Percentiles rank a stretch among this genome's conserved stretches.
phyloP scores from a whole-genome alignment of 1,284 basidiomycete species.

The Boletus semigastroideus region DNA sequence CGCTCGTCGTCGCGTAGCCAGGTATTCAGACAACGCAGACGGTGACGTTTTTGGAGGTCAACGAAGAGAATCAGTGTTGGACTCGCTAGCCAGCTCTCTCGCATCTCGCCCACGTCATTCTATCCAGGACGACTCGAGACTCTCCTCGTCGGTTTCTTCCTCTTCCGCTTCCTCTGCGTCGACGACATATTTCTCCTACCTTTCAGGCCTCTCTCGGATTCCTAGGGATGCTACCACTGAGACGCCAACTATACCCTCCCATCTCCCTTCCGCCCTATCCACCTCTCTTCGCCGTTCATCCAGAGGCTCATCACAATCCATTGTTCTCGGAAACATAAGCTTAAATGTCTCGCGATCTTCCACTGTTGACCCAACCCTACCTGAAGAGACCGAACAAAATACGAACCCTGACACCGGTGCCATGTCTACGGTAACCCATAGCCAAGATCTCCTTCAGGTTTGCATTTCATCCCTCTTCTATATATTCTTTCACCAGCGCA shows the following conservation, averaged over 20 bases:
- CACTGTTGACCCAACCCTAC: constrained; percentile 14
- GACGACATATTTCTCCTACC: constrained; percentile 16
- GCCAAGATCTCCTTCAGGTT: constrained; percentile 34
- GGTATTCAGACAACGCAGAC: constrained; percentile 12
- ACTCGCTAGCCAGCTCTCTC: constrained; percentile 23
- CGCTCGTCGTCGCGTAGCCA: constrained; percentile 23
- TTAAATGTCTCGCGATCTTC: constrained; percentile 28
- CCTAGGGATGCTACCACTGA: constrained; percentile 12
- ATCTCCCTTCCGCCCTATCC: constrained; percentile 13
- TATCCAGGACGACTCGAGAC: constrained; percentile 9
- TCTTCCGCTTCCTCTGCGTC: constrained; percentile 28
- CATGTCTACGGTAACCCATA: constrained; percentile 20
- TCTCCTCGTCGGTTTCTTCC: constrained; percentile 23
- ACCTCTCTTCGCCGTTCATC: constrained; percentile 22
- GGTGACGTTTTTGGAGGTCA: constrained; percentile 27
- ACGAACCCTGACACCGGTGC: constrained; percentile 10
- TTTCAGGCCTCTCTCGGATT: constrained; percentile 13
- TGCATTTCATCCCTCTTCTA: background rate
- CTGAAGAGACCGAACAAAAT: constrained; percentile 17
- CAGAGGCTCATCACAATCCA: constrained; percentile 20
- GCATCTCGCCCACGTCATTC: constrained; percentile 27
- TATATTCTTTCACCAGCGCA: background rate
- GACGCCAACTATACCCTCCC: constrained; percentile 21
- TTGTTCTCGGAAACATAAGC: constrained; percentile 28
- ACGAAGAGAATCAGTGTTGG: constrained; percentile 17